Evolutionary conservation across 257 asterid species (phyloP), one percentile per base, ranked within the genome.

Genomic region (Nicotiana benthamiana): DNA sequence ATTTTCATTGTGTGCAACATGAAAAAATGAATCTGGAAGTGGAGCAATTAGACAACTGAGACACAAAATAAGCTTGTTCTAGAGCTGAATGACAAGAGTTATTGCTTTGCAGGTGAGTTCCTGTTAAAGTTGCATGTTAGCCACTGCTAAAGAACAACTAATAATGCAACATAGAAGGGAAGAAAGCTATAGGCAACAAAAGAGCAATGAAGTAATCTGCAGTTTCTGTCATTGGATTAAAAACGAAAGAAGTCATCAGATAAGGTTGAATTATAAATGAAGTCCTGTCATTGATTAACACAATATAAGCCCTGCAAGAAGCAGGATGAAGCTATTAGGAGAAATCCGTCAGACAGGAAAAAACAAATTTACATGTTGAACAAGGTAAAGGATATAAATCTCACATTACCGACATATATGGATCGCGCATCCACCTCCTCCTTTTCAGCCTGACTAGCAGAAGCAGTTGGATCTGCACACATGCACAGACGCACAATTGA

Each of bases 341-440:
- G 40, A 48, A 74, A 24, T 32, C 40, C 10, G 26, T 65, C 53
- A 56, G 16, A 28, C 9, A 16, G 10, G 16, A 2, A 46, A 22
- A 53, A 74, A 64, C 28, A 83, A 80, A 16, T 81, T 40, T 17
- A 75, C 16, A 22, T 61, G 17, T 28, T n/a, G 79, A 53, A 12
- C 30, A 66, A 40, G 83, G 83, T 82, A 78, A 43, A 82, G 84
- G 85, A 51, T 82, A 60, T 64, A 81, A 84, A 80, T 82, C 98
- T 92, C 87, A 94, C 98, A 86, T 94, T 94, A 34, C 98, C 98
- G 79, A 94, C 97, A 87, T 90, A 92, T 83, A 94, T 90, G 20
- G 98, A 94, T 60, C 97, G 94, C 70, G 91, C 43, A 88, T 92
- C 98, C 87, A 88, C 97, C 90, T 91, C 97, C 84, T 92, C 97